Evolutionary conservation across 169 alveolate species (phyloP).

Genomic region (Plasmodium adleri): DNA sequence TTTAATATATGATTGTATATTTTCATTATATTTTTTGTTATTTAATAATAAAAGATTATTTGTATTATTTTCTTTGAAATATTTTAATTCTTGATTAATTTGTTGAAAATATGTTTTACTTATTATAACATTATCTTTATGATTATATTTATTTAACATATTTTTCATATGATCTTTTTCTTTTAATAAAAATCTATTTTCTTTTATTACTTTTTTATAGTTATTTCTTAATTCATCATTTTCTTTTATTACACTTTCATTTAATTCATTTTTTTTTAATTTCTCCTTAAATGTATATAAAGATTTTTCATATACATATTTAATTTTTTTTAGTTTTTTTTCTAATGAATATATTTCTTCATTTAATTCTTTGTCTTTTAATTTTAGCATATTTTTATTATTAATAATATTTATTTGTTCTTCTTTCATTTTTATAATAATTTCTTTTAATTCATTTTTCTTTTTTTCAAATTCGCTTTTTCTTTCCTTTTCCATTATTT

Average conservation of each 20-base stretch:
- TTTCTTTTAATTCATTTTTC: constrained; percentile 65
- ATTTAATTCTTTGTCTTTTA: constrained; percentile 64
- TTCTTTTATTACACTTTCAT: constrained; percentile 33
- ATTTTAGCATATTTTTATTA: constrained; percentile 22
- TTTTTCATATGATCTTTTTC: constrained; percentile 51
- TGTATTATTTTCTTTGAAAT: background rate
- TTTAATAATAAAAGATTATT: background rate
- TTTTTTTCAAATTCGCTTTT: constrained; percentile 60
- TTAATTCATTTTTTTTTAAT: constrained; percentile 20
- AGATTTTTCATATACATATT: constrained; percentile 58
- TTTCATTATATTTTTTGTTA: background rate
- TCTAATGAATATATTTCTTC: constrained; percentile 28
- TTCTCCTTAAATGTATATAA: constrained; percentile 23
- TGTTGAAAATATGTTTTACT: constrained; percentile 44
- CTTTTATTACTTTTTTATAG: constrained; percentile 3
- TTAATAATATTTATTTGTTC: constrained; percentile 57
- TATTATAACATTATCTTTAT: constrained; percentile 44
- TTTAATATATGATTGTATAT: constrained; percentile 5
- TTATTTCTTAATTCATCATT: constrained; percentile 1
- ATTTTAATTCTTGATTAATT: constrained; percentile 14
- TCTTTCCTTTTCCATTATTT: constrained; percentile 53
- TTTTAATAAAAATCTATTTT: constrained; percentile 12
- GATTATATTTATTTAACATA: constrained; percentile 19
- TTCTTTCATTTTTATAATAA: constrained; percentile 55
- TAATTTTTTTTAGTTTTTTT: constrained; percentile 66